Evolutionary conservation across 2,329 filamentous ascomycete genomes (phyloP).

Genomic region (Fusarium metavorans): DNA sequence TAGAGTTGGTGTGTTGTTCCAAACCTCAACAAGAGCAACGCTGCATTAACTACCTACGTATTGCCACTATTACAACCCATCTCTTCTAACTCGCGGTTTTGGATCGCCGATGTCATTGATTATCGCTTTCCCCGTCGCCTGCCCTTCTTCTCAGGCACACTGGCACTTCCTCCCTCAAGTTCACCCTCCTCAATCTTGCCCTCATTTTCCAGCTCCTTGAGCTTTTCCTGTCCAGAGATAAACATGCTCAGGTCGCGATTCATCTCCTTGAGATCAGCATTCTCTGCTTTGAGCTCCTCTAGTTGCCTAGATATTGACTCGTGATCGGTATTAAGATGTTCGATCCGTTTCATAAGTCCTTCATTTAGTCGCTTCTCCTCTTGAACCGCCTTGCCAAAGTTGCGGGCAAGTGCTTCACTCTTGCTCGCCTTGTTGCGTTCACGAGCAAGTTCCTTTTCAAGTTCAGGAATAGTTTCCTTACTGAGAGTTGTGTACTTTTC

Average conservation of each 20-base stretch:
- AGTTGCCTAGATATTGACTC: constrained; percentile 68
- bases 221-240: constrained; percentile 84
- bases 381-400: constrained; percentile 78
- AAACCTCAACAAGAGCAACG: not conserved
- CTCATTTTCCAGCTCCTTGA: constrained; percentile 76
- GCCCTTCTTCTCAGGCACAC: constrained; percentile 70
- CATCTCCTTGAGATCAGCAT: constrained; percentile 83
- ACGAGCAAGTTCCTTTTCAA: constrained; percentile 80
- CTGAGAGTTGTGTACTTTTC: constrained; percentile 59
- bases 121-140: constrained; percentile 62
- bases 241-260: constrained; percentile 91
- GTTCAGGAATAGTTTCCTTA: constrained; percentile 68
- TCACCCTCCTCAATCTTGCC: constrained; percentile 75
- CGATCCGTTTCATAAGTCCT: constrained; percentile 84
- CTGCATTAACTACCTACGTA: not conserved
- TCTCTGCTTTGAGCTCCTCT: constrained; percentile 69
- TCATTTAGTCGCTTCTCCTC: constrained; percentile 90
- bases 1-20: not conserved
- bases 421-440: constrained; percentile 77
- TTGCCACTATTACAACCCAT: not conserved
- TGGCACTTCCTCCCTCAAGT: constrained; percentile 78
- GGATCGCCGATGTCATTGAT: not conserved
- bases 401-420: constrained; percentile 80
- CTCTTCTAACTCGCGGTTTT: not conserved
- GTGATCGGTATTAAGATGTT: constrained; percentile 75